phyloP scores from a whole-genome alignment of 2,329 filamentous ascomycete genomes.

The Nothophoma quercina region DNA sequence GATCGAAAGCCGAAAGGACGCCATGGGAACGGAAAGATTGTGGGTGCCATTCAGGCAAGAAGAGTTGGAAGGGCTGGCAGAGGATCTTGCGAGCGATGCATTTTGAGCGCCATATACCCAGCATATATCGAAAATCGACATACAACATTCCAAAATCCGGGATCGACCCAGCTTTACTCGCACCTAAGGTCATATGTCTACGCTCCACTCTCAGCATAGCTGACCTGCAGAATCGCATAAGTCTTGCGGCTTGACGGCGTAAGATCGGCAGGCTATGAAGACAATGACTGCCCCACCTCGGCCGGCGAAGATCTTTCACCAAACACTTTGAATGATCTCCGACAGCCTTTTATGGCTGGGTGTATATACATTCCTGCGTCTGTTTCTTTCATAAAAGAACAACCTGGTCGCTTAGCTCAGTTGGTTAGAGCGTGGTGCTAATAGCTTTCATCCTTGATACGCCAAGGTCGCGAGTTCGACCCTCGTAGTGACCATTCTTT shows the following conservation, averaged over 20 bases:
- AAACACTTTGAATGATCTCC: no score
- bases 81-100: conserved; percentile 66
- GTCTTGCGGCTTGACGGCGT: no score
- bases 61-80: conserved; percentile 87
- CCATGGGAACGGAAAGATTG: conserved; percentile 82
- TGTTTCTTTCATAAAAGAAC: conserved; percentile 7
- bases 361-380: no score
- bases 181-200: no score
- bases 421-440: conserved; percentile 36
- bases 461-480: conserved; percentile 33
- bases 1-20: conserved; percentile 87
- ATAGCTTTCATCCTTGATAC: conserved; percentile 23
- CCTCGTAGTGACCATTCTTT: conserved; percentile 32
- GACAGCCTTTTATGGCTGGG: no score
- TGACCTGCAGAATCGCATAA: no score
- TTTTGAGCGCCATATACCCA: conserved; percentile 28
- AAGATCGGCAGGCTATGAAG: not conserved
- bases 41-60: conserved; percentile 86
- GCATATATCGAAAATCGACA: not conserved
- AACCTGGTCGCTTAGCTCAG: conserved; percentile 31
- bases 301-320: no score
- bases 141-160: no score
- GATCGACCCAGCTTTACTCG: no score
- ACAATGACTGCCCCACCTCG: not conserved
- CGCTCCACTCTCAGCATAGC: no score